Percentiles rank a stretch among this genome's conserved stretches.
These are phyloP conservation scores for Artemisia argyi DNA, from an alignment of 129 eudicot species.

Conservation along the genomic window DNA sequence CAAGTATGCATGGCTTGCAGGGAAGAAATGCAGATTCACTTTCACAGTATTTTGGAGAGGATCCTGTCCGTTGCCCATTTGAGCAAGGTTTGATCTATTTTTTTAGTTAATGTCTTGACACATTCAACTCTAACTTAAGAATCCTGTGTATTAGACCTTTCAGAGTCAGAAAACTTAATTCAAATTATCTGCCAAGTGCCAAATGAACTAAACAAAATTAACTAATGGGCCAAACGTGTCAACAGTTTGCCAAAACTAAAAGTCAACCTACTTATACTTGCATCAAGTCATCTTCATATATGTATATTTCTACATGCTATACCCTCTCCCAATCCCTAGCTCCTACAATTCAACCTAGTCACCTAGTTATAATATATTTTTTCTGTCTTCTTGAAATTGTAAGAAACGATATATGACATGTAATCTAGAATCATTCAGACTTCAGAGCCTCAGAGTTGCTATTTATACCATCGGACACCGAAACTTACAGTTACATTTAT, in stretches of 20 bases:
- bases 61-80: constrained; percentile 94
- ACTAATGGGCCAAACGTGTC: neutral
- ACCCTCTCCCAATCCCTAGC: no score
- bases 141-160: neutral
- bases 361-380: neutral
- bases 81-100: constrained; percentile 76
- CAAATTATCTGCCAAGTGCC: neutral
- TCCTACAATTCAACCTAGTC: neutral
- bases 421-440: neutral
- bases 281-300: no score
- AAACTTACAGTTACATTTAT: neutral
- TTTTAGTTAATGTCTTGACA: constrained; percentile 4
- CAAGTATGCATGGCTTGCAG: constrained; percentile 43
- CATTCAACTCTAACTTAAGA: neutral
- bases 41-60: constrained; percentile 95
- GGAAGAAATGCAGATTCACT: constrained; percentile 98
- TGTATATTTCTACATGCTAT: no score
- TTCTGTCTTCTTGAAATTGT: neutral
- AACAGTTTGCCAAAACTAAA: neutral
- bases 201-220: no score
- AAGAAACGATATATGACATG: neutral
- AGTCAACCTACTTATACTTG: no score
- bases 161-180: neutral
- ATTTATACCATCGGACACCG: neutral
- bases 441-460: neutral